A percentile compares a stretch with the other conserved stretches of the same genome.
phyloP scores from a whole-genome alignment of 2,329 filamentous ascomycete species.

The Plenodomus tracheiphilus region DNA sequence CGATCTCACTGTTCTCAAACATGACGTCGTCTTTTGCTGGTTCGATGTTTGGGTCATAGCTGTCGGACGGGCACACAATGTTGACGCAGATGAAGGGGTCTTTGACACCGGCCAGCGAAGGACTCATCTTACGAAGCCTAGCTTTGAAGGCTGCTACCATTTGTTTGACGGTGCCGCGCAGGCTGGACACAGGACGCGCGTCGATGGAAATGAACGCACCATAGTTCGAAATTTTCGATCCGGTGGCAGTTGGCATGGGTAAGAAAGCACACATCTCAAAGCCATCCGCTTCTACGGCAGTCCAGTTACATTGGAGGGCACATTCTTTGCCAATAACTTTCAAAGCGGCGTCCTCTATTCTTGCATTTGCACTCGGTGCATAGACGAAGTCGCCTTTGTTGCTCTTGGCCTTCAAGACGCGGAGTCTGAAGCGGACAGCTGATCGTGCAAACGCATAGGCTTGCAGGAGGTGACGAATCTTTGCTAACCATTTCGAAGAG shows the following conservation, averaged over 20 bases:
- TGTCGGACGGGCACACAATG: constrained; percentile 63
- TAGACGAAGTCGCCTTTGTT: constrained; percentile 64
- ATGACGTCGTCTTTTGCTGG: constrained; percentile 73
- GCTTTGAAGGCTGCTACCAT: constrained; percentile 59
- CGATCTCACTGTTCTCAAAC: constrained; percentile 59
- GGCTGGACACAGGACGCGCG: constrained; percentile 63
- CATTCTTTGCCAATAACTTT: constrained; percentile 65
- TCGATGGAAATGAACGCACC: constrained; percentile 69
- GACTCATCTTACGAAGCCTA: constrained; percentile 46
- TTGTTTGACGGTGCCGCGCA: constrained; percentile 62
- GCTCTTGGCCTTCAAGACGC: constrained; percentile 57
- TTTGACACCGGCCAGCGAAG: constrained; percentile 38
- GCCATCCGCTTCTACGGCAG: constrained; percentile 37
- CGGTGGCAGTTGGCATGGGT: constrained; percentile 54
- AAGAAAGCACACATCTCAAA: constrained; percentile 63
- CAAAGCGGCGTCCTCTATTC: constrained; percentile 61
- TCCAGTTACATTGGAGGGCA: constrained; percentile 58
- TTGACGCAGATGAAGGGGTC: constrained; percentile 67
- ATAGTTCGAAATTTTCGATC: constrained; percentile 44
- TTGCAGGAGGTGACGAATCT: constrained; percentile 63
- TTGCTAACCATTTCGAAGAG: constrained; percentile 59
- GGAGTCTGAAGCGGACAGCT: constrained; percentile 63
- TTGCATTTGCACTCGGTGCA: constrained; percentile 56
- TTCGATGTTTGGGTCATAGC: constrained; percentile 74
- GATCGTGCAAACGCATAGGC: constrained; percentile 70